Evolutionary conservation across 805 yeast species (phyloP).

Genomic region (Barnettozyma vustinii): DNA sequence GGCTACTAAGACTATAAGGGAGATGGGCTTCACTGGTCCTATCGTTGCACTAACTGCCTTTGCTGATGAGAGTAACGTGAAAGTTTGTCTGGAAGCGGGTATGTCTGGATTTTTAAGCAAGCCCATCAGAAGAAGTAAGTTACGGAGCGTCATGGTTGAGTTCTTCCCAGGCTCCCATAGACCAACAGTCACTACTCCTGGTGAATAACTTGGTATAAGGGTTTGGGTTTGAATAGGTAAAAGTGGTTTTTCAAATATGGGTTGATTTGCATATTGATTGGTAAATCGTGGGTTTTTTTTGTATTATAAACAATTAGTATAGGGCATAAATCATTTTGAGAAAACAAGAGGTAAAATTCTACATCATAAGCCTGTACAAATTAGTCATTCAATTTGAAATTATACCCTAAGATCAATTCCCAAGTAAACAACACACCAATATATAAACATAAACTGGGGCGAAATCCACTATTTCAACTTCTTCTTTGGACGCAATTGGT

Average conservation of each 20-base stretch:
- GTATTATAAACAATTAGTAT: neutral
- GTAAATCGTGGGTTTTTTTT: neutral
- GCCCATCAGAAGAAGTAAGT: constrained; percentile 71
- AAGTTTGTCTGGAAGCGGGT: constrained; percentile 81
- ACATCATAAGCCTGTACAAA: constrained; percentile 1
- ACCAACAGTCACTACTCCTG: constrained; percentile 2
- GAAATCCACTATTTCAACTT: constrained; percentile 81
- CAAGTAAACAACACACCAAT: constrained; percentile 6
- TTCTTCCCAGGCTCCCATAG: constrained; percentile 18
- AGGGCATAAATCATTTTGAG: neutral
- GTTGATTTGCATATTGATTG: neutral
- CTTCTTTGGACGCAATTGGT: constrained; percentile 99
- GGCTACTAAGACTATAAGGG: constrained; percentile 74
- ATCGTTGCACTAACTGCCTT: constrained; percentile 94
- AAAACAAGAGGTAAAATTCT: neutral
- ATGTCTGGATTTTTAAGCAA: constrained; percentile 90
- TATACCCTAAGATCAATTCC: neutral
- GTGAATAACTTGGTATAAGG: neutral
- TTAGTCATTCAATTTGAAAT: neutral
- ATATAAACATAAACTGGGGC: constrained; percentile 18
- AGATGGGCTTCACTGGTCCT: constrained; percentile 58
- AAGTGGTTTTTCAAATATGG: neutral
- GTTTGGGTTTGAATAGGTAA: neutral
- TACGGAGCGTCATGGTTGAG: constrained; percentile 46
- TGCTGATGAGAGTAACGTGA: constrained; percentile 87